A percentile compares a stretch with the other conserved stretches of the same genome.
phyloP scores from a whole-genome alignment of 202 grass and related monocot genomes.

The Musa balbisiana region DNA sequence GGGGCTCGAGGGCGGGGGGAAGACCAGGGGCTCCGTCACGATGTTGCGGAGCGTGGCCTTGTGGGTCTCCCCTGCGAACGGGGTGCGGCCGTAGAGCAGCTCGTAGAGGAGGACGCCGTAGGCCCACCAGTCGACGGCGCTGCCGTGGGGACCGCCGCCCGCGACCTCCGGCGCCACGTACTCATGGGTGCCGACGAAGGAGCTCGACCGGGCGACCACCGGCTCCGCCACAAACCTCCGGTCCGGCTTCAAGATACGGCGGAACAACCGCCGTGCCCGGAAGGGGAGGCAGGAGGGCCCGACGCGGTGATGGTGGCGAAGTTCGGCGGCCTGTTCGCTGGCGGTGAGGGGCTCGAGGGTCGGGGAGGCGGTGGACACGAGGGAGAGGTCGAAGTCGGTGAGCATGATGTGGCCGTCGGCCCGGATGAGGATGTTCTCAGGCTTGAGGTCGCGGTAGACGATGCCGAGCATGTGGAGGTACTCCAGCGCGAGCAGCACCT shows the following conservation, averaged over 20 bases:
- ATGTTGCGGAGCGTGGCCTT: slow-evolving; percentile 11
- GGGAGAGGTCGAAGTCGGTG: slow-evolving; percentile 92
- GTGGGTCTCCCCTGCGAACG: neutral
- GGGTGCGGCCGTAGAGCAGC: slow-evolving; percentile 24
- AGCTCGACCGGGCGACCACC: slow-evolving; percentile 13
- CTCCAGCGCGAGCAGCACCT: slow-evolving; percentile 78
- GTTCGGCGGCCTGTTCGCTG: neutral
- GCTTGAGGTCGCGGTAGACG: slow-evolving; percentile 92
- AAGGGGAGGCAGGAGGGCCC: slow-evolving; percentile 15
- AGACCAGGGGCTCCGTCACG: slow-evolving; percentile 16
- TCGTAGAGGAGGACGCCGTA: slow-evolving; percentile 28
- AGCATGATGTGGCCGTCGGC: slow-evolving; percentile 94
- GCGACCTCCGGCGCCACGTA: slow-evolving; percentile 19
- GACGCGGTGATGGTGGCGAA: neutral
- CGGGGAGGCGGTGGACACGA: slow-evolving; percentile 67
- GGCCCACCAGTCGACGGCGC: slow-evolving; percentile 25
- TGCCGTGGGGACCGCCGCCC: slow-evolving; percentile 19
- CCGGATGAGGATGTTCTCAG: slow-evolving; percentile 86
- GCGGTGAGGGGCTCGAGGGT: slow-evolving; percentile 30
- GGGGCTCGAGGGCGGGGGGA: slow-evolving; percentile 24
- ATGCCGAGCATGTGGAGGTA: slow-evolving; percentile 98
- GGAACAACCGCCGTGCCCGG: neutral
- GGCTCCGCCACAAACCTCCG: slow-evolving; percentile 18
- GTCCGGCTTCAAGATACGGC: neutral
- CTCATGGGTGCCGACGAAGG: slow-evolving; percentile 30